Percentiles rank a stretch among this genome's conserved stretches.
Evolutionary conservation across 1,284 basidiomycete species (phyloP).

Genomic region (Grifola frondosa): DNA sequence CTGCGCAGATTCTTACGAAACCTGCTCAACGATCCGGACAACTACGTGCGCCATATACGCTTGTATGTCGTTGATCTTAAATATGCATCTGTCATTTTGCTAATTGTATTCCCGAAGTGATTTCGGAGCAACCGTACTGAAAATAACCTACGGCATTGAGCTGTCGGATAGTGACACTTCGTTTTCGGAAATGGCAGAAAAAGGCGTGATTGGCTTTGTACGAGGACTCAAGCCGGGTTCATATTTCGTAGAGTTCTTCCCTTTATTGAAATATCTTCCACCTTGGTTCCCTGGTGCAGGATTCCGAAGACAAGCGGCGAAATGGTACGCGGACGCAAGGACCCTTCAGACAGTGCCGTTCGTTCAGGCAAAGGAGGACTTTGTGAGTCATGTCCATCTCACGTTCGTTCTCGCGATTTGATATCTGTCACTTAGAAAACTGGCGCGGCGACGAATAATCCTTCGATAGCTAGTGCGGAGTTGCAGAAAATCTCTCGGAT

Average conservation of each 20-base stretch:
- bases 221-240: constrained; percentile 85
- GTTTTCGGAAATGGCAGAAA: constrained; percentile 62
- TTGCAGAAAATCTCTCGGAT: too few species aligned
- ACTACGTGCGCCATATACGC: constrained; percentile 4
- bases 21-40: constrained; percentile 7
- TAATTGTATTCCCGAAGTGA: not conserved
- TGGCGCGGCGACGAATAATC: too few species aligned
- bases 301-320: constrained; percentile 7
- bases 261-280: constrained; percentile 6
- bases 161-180: constrained; percentile 1
- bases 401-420: too few species aligned
- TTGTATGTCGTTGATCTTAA: constrained; percentile 1
- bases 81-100: not conserved
- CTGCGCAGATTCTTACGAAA: constrained; percentile 4
- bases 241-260: constrained; percentile 12
- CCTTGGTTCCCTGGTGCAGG: constrained; percentile 12
- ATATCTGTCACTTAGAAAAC: too few species aligned
- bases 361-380: constrained; percentile 13
- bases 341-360: constrained; percentile 6
- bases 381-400: too few species aligned
- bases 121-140: constrained; percentile 8
- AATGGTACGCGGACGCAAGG: constrained; percentile 1
- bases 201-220: constrained; percentile 93
- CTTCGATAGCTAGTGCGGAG: too few species aligned
- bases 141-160: constrained; percentile 8